Percentiles rank a stretch among this genome's conserved stretches.
Evolutionary conservation across 352 stramenopile species (phyloP).

Genomic region (Globisporangium spinosum): DNA sequence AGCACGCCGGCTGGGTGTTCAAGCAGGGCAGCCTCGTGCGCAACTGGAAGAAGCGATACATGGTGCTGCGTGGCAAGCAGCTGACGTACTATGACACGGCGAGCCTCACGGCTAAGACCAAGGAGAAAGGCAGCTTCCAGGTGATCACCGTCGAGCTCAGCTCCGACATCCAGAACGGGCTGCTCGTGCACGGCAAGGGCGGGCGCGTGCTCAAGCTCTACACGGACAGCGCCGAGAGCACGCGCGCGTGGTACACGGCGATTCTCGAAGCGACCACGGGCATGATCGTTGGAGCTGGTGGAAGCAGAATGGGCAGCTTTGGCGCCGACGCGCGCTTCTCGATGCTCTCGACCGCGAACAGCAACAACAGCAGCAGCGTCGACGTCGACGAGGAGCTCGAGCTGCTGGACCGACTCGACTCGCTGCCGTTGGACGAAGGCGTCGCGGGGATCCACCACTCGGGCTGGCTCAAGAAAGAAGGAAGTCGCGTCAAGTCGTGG

Average conservation of each 20-base stretch:
- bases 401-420: constrained; percentile 53
- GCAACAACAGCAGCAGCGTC: constrained; percentile 25
- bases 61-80: constrained; percentile 75
- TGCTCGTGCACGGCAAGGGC: constrained; percentile 73
- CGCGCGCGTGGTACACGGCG: constrained; percentile 66
- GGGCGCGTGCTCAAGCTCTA: constrained; percentile 86
- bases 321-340: constrained; percentile 34
- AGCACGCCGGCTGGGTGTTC: constrained; percentile 78
- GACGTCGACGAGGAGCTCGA: constrained; percentile 56
- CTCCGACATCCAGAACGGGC: constrained; percentile 77
- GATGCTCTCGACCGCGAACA: constrained; percentile 30
- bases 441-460: constrained; percentile 57
- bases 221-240: constrained; percentile 70
- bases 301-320: constrained; percentile 18
- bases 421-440: constrained; percentile 44
- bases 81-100: constrained; percentile 85
- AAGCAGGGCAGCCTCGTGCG: constrained; percentile 78
- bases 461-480: constrained; percentile 80
- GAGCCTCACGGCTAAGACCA: constrained; percentile 45
- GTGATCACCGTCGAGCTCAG: constrained; percentile 84
- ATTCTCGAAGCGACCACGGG: constrained; percentile 65
- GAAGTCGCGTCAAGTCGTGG: constrained; percentile 75
- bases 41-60: constrained; percentile 87
- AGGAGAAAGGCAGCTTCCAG: constrained; percentile 79
- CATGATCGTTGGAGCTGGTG: neutral